Conservation (phyloP, 257 asterid genomes). For the Jasminum sambac region DNA sequence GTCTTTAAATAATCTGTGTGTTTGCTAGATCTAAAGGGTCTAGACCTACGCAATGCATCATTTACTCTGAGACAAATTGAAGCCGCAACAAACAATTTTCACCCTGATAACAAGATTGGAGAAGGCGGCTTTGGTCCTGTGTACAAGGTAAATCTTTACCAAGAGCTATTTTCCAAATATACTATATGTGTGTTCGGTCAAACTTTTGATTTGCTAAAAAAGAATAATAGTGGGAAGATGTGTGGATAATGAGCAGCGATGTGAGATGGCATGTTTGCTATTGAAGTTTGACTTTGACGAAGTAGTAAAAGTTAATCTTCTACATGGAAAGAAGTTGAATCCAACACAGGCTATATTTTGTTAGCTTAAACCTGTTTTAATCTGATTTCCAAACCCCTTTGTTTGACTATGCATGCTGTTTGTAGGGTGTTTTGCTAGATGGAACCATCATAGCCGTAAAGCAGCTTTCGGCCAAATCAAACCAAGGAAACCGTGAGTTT, state of each 20-base stretch:
- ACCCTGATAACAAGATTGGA: conserved; percentile 57
- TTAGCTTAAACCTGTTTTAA: neutral
- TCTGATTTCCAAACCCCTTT: neutral
- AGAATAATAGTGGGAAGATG: too few relatives aligned
- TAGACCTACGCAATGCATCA: conserved; percentile 47
- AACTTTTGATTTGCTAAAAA: too few relatives aligned
- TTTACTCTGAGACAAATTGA: conserved; percentile 47
- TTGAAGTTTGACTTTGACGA: too few relatives aligned
- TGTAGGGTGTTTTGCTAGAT: conserved; percentile 48
- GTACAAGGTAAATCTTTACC: conserved; percentile 40
- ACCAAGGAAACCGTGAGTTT: conserved; percentile 63
- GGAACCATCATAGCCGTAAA: conserved; percentile 57
- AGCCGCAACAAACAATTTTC: conserved; percentile 62
- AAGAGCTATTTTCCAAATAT: neutral
- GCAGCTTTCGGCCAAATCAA: conserved; percentile 61
- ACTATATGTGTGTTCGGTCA: neutral
- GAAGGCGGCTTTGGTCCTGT: conserved; percentile 77
- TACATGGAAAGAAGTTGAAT: too few relatives aligned
- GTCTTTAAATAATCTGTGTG: neutral
- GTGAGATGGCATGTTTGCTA: too few relatives aligned
- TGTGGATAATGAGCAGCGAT: too few relatives aligned
- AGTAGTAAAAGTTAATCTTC: too few relatives aligned
- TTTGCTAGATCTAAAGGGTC: conserved; percentile 45
- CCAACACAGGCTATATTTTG: too few relatives aligned
- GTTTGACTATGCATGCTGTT: conserved; percentile 2